A percentile compares a stretch with the other conserved stretches of the same genome.
phyloP scores from a whole-genome alignment of 1,284 basidiomycete species.

The Boletus sp. region DNA sequence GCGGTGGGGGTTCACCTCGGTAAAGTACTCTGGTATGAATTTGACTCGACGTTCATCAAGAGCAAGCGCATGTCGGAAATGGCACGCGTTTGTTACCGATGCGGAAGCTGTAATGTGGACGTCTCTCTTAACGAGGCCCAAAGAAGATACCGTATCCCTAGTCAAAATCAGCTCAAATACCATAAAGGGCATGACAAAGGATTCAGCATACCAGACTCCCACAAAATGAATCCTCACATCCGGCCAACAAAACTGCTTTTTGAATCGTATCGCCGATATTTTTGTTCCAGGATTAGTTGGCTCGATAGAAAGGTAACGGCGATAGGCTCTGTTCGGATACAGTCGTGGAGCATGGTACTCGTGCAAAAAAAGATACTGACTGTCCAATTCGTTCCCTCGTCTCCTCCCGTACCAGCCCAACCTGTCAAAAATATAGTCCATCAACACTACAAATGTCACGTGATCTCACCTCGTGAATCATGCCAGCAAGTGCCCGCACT shows the following conservation, averaged over 20 bases:
- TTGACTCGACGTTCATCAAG: too few species aligned
- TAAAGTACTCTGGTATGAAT: too few species aligned
- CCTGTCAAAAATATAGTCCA: slow-evolving; percentile 7
- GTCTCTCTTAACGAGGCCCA: slow-evolving; percentile 6
- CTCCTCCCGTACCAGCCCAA: slow-evolving; percentile 9
- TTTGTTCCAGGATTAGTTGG: too few species aligned
- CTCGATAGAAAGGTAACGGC: not conserved
- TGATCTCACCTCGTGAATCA: slow-evolving; percentile 30
- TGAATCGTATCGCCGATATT: slow-evolving; percentile 29
- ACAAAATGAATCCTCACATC: slow-evolving; percentile 34
- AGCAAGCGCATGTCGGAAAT: too few species aligned
- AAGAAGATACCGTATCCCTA: slow-evolving; percentile 38
- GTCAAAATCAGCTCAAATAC: not conserved
- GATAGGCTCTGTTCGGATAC: slow-evolving; percentile 7
- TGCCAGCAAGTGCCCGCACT: slow-evolving; percentile 36
- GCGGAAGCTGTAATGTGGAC: slow-evolving; percentile 16
- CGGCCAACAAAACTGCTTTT: slow-evolving; percentile 28
- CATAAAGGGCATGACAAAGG: too few species aligned
- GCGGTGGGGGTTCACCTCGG: too few species aligned
- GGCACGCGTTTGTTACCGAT: slow-evolving; percentile 11
- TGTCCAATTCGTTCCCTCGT: not conserved
- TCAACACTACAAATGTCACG: not conserved
- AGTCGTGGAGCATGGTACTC: slow-evolving; percentile 13
- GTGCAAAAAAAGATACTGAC: slow-evolving; percentile 2
- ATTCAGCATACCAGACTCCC: slow-evolving; percentile 34